These are phyloP conservation scores for Penicillium sp. DNA, from an alignment of 2,329 filamentous ascomycete species.

Conservation along the genomic window DNA sequence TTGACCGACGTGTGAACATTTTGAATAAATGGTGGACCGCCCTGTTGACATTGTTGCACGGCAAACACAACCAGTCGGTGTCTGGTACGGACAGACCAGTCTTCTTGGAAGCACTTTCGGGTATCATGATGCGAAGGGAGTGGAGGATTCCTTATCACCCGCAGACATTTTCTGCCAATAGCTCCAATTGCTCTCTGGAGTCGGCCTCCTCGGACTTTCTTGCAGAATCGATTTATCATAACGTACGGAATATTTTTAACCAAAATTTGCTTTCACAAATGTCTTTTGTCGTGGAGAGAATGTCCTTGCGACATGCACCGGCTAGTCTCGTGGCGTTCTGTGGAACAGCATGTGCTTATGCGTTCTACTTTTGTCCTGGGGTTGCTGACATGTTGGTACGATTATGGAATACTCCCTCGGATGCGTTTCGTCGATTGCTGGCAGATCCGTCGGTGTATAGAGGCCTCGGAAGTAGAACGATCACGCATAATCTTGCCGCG, in stretches of 20 bases:
- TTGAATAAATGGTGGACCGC: constrained; percentile 89
- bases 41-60: constrained; percentile 76
- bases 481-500: constrained; percentile 61
- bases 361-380: constrained; percentile 87
- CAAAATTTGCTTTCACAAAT: constrained; percentile 80
- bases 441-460: constrained; percentile 64
- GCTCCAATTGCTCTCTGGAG: constrained; percentile 54
- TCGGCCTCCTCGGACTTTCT: constrained; percentile 64
- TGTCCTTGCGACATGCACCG: constrained; percentile 72
- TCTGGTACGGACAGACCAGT: constrained; percentile 78
- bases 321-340: constrained; percentile 77
- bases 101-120: constrained; percentile 71
- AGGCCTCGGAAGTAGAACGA: constrained; percentile 44
- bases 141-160: constrained; percentile 62
- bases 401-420: constrained; percentile 70
- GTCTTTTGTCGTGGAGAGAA: constrained; percentile 80
- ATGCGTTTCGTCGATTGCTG: constrained; percentile 66
- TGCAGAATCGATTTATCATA: constrained; percentile 76
- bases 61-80: constrained; percentile 69
- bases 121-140: constrained; percentile 83
- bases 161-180: constrained; percentile 50
- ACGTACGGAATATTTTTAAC: constrained; percentile 80
- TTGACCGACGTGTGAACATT: constrained; percentile 74
- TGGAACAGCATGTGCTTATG: constrained; percentile 86
- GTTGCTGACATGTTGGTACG: constrained; percentile 78